Conservation (phyloP, 768 basidiomycete species). For the Favolaschia claudopus region DNA sequence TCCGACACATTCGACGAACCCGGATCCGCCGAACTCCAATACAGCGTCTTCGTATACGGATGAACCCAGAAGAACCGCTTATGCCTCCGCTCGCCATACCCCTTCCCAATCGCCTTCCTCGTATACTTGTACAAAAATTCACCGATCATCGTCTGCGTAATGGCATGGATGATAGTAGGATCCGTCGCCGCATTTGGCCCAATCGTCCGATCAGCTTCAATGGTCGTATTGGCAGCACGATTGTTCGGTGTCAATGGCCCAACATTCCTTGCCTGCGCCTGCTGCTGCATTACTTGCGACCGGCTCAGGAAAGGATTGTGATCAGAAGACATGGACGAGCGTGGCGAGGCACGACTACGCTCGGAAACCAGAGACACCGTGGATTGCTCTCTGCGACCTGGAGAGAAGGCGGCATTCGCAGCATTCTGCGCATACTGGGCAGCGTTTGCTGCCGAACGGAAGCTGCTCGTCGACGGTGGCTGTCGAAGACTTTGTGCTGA, state of each 20-base stretch:
- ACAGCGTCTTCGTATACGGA: conserved; percentile 96
- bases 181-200: conserved; percentile 70
- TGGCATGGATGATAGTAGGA: conserved; percentile 90
- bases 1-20: conserved; percentile 88
- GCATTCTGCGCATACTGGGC: conserved; percentile 58
- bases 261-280: conserved; percentile 41
- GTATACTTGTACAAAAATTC: conserved; percentile 99
- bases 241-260: conserved; percentile 56
- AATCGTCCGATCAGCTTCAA: conserved; percentile 48
- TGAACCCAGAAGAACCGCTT: conserved; percentile 99
- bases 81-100: conserved; percentile 89
- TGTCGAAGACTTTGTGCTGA: conserved; percentile 67
- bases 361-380: conserved; percentile 76
- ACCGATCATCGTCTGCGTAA: conserved; percentile 99
- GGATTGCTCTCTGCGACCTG: conserved; percentile 66
- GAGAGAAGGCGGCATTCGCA: conserved; percentile 54
- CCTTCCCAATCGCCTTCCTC: conserved; percentile 86
- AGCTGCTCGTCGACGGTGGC: conserved; percentile 81
- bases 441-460: conserved; percentile 76
- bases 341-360: conserved; percentile 71
- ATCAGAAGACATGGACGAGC: conserved; percentile 86
- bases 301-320: conserved; percentile 54
- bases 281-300: conserved; percentile 36
- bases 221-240: conserved; percentile 25
- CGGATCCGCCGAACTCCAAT: conserved; percentile 96